Evolutionary conservation across 768 basidiomycete genomes (phyloP), one percentile per base, ranked within the genome.

Genomic region (Trametes cinnabarina): DNA sequence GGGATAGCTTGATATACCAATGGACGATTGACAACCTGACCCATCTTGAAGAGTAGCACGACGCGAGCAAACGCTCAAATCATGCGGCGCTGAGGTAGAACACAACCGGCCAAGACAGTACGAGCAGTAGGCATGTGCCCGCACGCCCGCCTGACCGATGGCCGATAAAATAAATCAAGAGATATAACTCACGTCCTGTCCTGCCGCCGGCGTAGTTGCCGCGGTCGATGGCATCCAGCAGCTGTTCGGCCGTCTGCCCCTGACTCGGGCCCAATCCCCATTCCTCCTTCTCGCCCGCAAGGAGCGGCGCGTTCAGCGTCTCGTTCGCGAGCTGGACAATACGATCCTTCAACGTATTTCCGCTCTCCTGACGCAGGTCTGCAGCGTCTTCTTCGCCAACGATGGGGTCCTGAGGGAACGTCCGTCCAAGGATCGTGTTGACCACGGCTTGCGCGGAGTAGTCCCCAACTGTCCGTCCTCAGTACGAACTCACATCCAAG

Each of bases 381-480:
- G 83, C 77, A 0, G 96, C 87, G 70, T 97, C 93, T 72, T 99
- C 96, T 72, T 99, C 97, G 30, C 95, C 97, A 37, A 98, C 87
- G 68, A 98, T 92, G 9, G 82, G 82, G 72, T 98, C 94, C 0
- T 78, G 65, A 0, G 95, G 96, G 73, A 97, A 98, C 0, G 87
- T 84, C 12, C 76, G 75, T 15, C 73, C 69, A 34, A 99, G 82
- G 67, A 98, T 88, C 8, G 87, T 79, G 58, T 88, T 89, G 65
- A 99, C 86, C 40, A 98, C 84, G 0, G 95, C 92, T 69, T 99
- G 97, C 0, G 95, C 92, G 3, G 95, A 83, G 71, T 88, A 94
- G 73, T 98, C 97, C 35, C 90, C 97, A 20, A 97, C 94, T 95
- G 64, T 6, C 10, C 12, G 39, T 40, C 40, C 15, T 17, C 34